Conservation (phyloP, 1,139 yeast species). For the Suhomyces chickasaworum region DNA sequence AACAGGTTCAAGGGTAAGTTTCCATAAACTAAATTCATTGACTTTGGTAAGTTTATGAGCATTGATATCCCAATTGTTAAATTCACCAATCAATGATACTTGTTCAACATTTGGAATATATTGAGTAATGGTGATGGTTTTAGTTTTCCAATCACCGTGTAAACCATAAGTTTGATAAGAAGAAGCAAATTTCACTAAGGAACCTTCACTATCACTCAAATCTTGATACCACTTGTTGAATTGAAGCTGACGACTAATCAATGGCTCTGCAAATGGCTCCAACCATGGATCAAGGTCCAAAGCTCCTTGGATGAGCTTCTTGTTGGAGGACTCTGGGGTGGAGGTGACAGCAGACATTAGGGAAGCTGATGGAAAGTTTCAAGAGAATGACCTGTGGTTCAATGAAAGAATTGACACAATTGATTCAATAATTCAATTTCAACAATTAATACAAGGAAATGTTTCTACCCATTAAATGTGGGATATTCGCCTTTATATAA, state of each 20-base stretch:
- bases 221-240: constrained; percentile 54
- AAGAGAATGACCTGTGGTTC: background rate
- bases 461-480: background rate
- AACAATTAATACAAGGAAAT: background rate
- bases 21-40: constrained; percentile 70
- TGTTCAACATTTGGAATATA: constrained; percentile 86
- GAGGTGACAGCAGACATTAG: constrained; percentile 1
- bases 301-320: constrained; percentile 49
- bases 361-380: background rate
- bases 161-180: constrained; percentile 77
- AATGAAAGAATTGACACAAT: background rate
- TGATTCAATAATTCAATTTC: too few species aligned
- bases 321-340: constrained; percentile 1
- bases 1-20: constrained; percentile 54
- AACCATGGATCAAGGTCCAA: constrained; percentile 84
- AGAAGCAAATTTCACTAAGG: constrained; percentile 52
- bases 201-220: constrained; percentile 48
- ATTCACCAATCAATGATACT: constrained; percentile 85
- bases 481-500: background rate
- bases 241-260: constrained; percentile 43
- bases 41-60: constrained; percentile 58
- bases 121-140: constrained; percentile 65
- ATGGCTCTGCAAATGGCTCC: constrained; percentile 69
- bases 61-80: constrained; percentile 75
- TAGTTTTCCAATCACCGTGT: constrained; percentile 56